Percentiles rank a stretch among this genome's conserved stretches.
Conservation (phyloP, 495 filamentous ascomycete genomes). For the Neurospora cerealis region DNA sequence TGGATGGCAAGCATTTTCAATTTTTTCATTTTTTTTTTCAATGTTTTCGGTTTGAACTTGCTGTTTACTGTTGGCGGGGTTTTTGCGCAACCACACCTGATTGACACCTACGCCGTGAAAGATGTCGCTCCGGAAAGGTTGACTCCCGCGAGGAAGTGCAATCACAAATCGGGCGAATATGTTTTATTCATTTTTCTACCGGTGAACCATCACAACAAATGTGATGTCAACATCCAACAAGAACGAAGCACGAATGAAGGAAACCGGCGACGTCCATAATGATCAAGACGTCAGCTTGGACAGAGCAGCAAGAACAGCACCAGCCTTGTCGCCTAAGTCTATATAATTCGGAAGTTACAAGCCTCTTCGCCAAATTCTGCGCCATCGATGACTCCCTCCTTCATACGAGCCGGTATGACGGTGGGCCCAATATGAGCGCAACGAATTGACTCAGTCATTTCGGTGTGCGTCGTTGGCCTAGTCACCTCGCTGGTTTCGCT, state of each 20-base stretch:
- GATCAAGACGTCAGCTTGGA: no score
- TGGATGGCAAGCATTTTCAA: neutral
- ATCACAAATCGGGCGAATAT: no score
- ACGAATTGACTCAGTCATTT: neutral
- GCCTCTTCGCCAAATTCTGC: neutral
- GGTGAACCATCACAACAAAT: no score
- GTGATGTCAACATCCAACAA: no score
- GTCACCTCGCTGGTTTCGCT: neutral
- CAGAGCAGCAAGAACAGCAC: no score
- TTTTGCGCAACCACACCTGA: no score
- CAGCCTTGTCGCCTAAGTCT: neutral
- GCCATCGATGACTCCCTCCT: neutral
- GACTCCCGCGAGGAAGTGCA: no score
- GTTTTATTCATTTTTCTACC: no score
- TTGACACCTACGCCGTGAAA: no score
- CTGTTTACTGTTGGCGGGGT: neutral
- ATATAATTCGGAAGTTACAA: neutral
- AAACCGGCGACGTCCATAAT: no score
- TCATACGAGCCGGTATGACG: constrained; percentile 8
- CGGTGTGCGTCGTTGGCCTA: neutral
- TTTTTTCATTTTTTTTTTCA: neutral
- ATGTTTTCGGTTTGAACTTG: neutral
- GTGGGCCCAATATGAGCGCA: constrained; percentile 8
- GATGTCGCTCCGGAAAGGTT: no score
- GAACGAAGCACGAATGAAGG: no score